A percentile compares a stretch with the other conserved stretches of the same genome.
Evolutionary conservation across 345 rosid species (phyloP).

Genomic region (Clarkia xantiana): DNA sequence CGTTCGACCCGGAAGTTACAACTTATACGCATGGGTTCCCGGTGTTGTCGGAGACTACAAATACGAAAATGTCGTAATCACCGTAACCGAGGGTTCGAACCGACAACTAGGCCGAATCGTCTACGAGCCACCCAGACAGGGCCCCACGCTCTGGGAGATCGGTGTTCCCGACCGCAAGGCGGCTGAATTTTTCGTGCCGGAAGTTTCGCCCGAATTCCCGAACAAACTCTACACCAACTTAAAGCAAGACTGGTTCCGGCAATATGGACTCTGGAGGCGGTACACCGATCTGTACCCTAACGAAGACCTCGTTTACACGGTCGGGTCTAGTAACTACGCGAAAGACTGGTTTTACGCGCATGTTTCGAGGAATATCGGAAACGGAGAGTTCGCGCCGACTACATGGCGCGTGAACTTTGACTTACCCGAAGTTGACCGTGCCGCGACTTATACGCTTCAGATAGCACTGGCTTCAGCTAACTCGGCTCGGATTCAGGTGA

Average conservation of each 20-base stretch:
- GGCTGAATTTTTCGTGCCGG: constrained; percentile 21
- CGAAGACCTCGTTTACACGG: constrained; percentile 15
- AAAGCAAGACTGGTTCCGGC: constrained; percentile 16
- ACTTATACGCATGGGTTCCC: constrained; percentile 24
- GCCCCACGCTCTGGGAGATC: constrained; percentile 32
- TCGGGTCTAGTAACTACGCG: constrained; percentile 15
- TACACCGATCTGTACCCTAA: constrained; percentile 23
- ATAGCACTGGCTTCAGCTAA: constrained; percentile 24
- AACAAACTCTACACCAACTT: constrained; percentile 14
- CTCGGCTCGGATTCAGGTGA: background rate
- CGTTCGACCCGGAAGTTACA: constrained; percentile 18
- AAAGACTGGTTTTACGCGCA: constrained; percentile 31
- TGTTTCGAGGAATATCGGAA: constrained; percentile 1
- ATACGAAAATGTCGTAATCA: constrained; percentile 7
- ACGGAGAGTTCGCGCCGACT: constrained; percentile 9
- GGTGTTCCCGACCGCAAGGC: constrained; percentile 25
- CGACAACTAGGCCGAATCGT: constrained; percentile 8
- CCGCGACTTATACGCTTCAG: constrained; percentile 20
- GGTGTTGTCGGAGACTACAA: constrained; percentile 24
- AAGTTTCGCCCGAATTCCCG: constrained; percentile 8
- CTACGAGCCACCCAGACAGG: constrained; percentile 23
- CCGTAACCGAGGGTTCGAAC: constrained; percentile 8
- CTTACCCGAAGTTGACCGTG: constrained; percentile 3
- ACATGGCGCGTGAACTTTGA: constrained; percentile 26
- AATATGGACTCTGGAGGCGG: constrained; percentile 28